Conservation (phyloP, 441 rosid genomes). For the Gossypium schwendimanii region DNA sequence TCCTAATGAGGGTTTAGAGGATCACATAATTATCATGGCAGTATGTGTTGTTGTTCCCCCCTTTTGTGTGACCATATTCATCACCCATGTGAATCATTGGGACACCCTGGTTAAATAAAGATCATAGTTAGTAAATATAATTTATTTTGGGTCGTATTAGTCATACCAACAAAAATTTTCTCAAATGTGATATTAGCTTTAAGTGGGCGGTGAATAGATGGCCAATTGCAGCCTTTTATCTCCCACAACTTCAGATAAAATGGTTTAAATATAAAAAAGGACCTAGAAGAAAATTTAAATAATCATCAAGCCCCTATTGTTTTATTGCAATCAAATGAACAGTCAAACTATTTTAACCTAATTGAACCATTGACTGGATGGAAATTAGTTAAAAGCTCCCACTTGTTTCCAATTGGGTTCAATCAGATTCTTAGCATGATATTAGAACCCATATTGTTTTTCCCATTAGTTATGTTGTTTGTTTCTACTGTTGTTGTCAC, state of each 20-base stretch:
- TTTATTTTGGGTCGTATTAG: not conserved
- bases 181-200: not conserved
- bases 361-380: too few relatives aligned
- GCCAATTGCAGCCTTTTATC: not conserved
- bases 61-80: conserved; percentile 96
- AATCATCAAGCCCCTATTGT: not conserved
- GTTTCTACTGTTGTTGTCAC: too few relatives aligned
- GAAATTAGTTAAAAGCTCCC: too few relatives aligned
- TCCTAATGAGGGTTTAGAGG: conserved; percentile 19
- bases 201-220: not conserved
- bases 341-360: not conserved
- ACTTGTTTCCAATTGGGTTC: too few relatives aligned
- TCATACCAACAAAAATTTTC: not conserved
- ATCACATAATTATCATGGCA: conserved; percentile 87
- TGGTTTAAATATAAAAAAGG: not conserved
- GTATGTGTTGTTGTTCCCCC: conserved; percentile 92
- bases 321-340: not conserved
- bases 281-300: not conserved
- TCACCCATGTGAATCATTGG: conserved; percentile 96
- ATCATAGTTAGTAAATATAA: conserved; percentile 12
- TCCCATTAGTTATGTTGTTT: too few relatives aligned
- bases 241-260: not conserved
- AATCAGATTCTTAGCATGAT: too few relatives aligned
- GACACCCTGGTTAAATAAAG: conserved; percentile 59
- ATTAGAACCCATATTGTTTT: too few relatives aligned